phyloP scores from a whole-genome alignment of 2,329 filamentous ascomycete genomes.

The Trichoderma pleuroti region DNA sequence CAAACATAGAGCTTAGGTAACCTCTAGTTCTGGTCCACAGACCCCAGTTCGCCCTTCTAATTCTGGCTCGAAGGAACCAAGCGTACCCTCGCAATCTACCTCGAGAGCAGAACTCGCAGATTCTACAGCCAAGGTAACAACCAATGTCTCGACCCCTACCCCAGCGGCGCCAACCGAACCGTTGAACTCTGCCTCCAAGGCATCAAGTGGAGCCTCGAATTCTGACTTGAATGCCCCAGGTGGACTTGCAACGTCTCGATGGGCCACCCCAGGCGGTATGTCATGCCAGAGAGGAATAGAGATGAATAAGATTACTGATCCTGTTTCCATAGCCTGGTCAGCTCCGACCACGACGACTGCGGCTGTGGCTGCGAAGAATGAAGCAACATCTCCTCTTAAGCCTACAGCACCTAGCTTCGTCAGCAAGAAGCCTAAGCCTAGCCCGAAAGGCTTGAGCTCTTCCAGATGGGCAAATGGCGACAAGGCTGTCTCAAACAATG shows the following conservation, averaged over 20 bases:
- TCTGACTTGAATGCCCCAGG: not conserved
- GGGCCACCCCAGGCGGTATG: constrained; percentile 17
- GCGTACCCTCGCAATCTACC: not conserved
- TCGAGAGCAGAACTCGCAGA: not conserved
- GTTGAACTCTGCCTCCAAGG: not conserved
- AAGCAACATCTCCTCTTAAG: not conserved
- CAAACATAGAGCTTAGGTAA: constrained; percentile 1
- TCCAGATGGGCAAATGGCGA: constrained; percentile 21
- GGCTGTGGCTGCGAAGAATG: not conserved
- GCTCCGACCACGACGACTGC: not conserved
- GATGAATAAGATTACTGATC: not conserved
- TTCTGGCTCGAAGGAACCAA: not conserved
- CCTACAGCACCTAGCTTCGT: not conserved
- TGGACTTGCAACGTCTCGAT: constrained; percentile 21
- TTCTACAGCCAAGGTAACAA: not conserved
- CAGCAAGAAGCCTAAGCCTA: not conserved
- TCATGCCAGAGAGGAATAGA: not conserved
- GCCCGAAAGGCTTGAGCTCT: constrained; percentile 17
- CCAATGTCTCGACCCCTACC: not conserved
- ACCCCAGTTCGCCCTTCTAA: not conserved
- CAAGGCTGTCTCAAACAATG: not conserved
- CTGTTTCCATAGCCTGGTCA: not conserved
- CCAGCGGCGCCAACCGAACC: not conserved
- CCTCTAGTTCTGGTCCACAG: not conserved
- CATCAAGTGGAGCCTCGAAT: not conserved